These are phyloP conservation scores for Phytophthora macrochlamydospora DNA, from an alignment of 352 stramenopile species.

Conservation along the genomic window DNA sequence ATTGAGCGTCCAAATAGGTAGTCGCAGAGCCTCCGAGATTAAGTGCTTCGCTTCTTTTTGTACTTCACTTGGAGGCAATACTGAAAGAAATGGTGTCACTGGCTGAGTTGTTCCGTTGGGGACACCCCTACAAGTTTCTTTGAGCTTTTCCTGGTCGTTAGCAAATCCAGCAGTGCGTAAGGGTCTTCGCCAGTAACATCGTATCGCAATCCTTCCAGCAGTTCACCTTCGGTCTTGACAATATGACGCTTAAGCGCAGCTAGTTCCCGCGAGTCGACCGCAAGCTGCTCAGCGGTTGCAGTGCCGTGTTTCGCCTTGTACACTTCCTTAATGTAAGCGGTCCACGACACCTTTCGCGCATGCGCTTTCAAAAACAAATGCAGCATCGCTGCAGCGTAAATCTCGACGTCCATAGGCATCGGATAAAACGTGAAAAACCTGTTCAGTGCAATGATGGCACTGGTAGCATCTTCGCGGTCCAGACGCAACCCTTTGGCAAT, in stretches of 20 bases:
- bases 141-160: conserved; percentile 52
- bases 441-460: conserved; percentile 78
- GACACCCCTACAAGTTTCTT: conserved; percentile 41
- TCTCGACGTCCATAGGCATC: conserved; percentile 75
- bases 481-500: conserved; percentile 68
- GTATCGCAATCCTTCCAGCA: conserved; percentile 80
- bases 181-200: conserved; percentile 75
- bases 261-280: conserved; percentile 51
- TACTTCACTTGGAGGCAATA: conserved; percentile 46
- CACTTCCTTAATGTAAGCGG: conserved; percentile 71
- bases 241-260: conserved; percentile 60
- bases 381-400: conserved; percentile 70
- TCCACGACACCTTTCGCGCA: conserved; percentile 59
- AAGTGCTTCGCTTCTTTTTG: conserved; percentile 76
- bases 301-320: conserved; percentile 64
- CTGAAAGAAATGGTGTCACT: conserved; percentile 21
- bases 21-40: conserved; percentile 51
- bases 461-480: conserved; percentile 73
- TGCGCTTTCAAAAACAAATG: conserved; percentile 82
- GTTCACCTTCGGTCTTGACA: conserved; percentile 55
- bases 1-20: conserved; percentile 70
- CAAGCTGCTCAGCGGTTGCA: conserved; percentile 20
- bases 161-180: conserved; percentile 72
- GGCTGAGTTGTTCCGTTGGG: conserved; percentile 14
- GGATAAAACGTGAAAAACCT: conserved; percentile 79